Evolutionary conservation across 2,329 filamentous ascomycete genomes (phyloP), one percentile per base, ranked within the genome.

Genomic region (Neonectria faginata): DNA sequence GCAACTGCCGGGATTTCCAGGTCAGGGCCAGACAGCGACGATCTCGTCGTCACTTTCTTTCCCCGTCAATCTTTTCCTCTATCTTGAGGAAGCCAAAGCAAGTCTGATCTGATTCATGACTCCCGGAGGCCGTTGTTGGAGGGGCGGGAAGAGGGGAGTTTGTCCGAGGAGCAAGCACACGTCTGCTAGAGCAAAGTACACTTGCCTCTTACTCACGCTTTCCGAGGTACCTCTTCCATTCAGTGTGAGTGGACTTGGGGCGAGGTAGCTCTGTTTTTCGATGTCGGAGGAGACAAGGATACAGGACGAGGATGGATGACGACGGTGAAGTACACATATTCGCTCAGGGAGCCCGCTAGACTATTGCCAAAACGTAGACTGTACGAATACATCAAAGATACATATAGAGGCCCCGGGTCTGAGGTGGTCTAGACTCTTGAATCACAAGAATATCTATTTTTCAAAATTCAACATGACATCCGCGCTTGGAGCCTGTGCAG

Each of bases 321-420:
- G 47, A 51, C 27, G 48, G 48, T 18, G 29, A 51, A 33, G 48
- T 51, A 27, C 29, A 20, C 48, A 51, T 51, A 51, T 51, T 51
- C 48, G 29, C 48, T 51, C 48, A 51, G 48, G 18, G 29, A 22
- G 48, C 10, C n/a, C 31, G 48, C 48, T 51, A 33, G 16, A 33
- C 48, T 20, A 16, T 51, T 33, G n/a, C 18, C 29, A 33, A 33
- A 51, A 50, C 27, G 47, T 20, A 31, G 7, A 39, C 36, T 39
- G 14, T 39, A n/a, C 8, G 9, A 42, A 42, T n/a, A 20, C n/a
- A 33, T 33, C 29, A 18, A 31, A 20, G 6, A 51, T n/a, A 20
- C 11, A 22, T 16, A n/a, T 29, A 14, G 12, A 33, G 48, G 48
- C n/a, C 29, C 9, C 29, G 7, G 29, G 8, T 29, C 29, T 10